Evolutionary conservation across 116 monocot genomes (phyloP).

Genomic region (Cymodocea nodosa): DNA sequence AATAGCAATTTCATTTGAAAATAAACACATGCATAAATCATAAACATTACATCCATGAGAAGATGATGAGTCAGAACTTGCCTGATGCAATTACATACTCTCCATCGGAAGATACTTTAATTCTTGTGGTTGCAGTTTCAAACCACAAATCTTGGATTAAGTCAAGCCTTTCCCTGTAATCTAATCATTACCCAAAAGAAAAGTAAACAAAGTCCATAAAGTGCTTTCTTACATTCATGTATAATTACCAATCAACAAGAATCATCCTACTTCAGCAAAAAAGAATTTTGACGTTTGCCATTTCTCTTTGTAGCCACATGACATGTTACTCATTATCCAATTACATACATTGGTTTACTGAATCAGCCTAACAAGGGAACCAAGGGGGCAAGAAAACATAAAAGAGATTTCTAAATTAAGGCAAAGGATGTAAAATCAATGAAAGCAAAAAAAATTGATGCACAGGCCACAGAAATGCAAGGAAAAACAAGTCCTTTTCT

Average conservation of each 20-base stretch:
- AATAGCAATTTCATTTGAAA: background rate
- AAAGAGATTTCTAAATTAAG: too few species aligned
- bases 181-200: constrained; percentile 16
- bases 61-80: background rate
- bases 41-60: background rate
- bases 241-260: too few species aligned
- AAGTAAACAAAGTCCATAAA: background rate
- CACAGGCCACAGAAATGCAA: too few species aligned
- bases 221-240: too few species aligned
- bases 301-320: too few species aligned
- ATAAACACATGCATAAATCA: background rate
- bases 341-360: background rate
- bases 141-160: constrained; percentile 92
- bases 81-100: constrained; percentile 88
- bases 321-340: too few species aligned
- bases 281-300: too few species aligned
- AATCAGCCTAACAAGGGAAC: background rate
- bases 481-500: too few species aligned
- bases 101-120: constrained; percentile 84
- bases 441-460: too few species aligned
- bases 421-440: too few species aligned
- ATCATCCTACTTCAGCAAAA: too few species aligned
- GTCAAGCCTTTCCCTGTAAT: constrained; percentile 69
- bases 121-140: constrained; percentile 74
- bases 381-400: too few species aligned